These are phyloP conservation scores for Pseudogymnoascus destructans DNA, from an alignment of 2,329 filamentous ascomycete species.

Conservation along the genomic window DNA sequence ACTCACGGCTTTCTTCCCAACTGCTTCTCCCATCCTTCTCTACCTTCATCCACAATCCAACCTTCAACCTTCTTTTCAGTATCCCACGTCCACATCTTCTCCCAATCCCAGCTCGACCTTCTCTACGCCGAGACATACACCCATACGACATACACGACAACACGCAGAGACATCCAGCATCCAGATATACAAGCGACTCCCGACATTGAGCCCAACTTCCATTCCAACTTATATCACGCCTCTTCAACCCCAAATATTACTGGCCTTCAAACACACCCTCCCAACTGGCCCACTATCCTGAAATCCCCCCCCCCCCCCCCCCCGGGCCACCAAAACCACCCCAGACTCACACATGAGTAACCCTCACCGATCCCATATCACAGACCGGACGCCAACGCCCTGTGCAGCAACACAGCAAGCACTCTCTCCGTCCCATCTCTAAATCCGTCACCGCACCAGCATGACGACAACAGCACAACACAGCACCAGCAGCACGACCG, in stretches of 20 bases:
- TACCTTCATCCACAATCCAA: not conserved
- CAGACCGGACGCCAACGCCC: not conserved
- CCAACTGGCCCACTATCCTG: not conserved
- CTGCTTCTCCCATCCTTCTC: slow-evolving; percentile 5
- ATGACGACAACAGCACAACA: slow-evolving; percentile 8
- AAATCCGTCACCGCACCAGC: slow-evolving; percentile 8
- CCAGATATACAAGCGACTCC: not conserved
- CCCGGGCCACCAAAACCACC: not conserved
- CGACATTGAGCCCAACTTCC: not conserved
- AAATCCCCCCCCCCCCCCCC: not conserved
- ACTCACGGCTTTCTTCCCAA: not conserved
- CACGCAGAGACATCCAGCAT: not conserved
- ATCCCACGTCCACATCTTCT: not conserved
- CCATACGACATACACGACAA: not conserved
- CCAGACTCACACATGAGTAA: slow-evolving; percentile 8
- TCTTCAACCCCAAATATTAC: not conserved
- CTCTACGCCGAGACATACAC: not conserved
- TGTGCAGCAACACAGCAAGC: slow-evolving; percentile 1
- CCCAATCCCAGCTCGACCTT: not conserved
- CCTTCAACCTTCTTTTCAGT: slow-evolving; percentile 5
- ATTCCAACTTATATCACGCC: not conserved
- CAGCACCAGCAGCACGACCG: slow-evolving; percentile 7
- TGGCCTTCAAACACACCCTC: not conserved
- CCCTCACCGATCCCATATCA: slow-evolving; percentile 8
- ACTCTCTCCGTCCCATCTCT: slow-evolving; percentile 3